Evolutionary conservation across 306 rosid genomes (phyloP).

Genomic region (Rubus parviflorus): DNA sequence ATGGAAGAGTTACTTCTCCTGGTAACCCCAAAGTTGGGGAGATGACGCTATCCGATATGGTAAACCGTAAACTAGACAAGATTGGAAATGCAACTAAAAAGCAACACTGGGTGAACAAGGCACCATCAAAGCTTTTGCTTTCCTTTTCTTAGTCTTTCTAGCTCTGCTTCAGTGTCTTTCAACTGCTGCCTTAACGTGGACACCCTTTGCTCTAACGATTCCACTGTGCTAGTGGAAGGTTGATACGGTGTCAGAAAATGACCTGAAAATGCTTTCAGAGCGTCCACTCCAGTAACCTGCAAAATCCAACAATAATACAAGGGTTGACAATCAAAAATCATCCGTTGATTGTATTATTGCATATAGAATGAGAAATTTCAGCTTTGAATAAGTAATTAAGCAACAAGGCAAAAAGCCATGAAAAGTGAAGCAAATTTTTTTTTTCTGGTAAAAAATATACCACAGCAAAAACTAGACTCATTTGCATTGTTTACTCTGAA

Average conservation of each 20-base stretch:
- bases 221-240: slow-evolving; percentile 47
- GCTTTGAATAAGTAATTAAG: not conserved
- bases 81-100: slow-evolving; percentile 27
- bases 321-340: slow-evolving; percentile 1
- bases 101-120: slow-evolving; percentile 20
- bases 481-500: not conserved
- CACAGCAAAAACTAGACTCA: not conserved
- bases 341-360: not conserved
- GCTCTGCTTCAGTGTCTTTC: slow-evolving; percentile 65
- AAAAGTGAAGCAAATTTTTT: not conserved
- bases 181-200: slow-evolving; percentile 52
- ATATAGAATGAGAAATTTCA: not conserved
- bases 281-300: slow-evolving; percentile 92
- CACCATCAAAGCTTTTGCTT: slow-evolving; percentile 41
- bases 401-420: not conserved
- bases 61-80: slow-evolving; percentile 19
- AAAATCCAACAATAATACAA: slow-evolving; percentile 18
- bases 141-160: slow-evolving; percentile 59
- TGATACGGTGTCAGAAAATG: slow-evolving; percentile 63
- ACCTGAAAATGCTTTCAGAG: slow-evolving; percentile 68
- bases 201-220: slow-evolving; percentile 61
- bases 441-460: not conserved
- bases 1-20: slow-evolving; percentile 22
- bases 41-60: slow-evolving; percentile 24
- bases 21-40: slow-evolving; percentile 28